A percentile compares a stretch with the other conserved stretches of the same genome.
Evolutionary conservation across 2,329 filamentous ascomycete genomes (phyloP).

Genomic region (Hymenoscyphus fraxineus): DNA sequence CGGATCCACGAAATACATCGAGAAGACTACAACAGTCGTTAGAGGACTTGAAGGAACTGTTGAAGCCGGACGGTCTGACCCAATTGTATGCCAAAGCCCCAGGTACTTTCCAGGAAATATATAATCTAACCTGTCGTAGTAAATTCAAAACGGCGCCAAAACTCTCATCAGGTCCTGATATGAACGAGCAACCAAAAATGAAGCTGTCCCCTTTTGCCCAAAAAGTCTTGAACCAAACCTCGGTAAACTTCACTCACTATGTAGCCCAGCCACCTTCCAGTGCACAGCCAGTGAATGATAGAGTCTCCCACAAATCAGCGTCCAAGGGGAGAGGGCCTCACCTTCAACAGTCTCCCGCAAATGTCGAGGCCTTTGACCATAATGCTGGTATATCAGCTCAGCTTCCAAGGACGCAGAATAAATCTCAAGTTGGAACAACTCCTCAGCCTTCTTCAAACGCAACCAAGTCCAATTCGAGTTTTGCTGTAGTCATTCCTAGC

Average conservation of each 20-base stretch:
- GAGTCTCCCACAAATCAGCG: background rate
- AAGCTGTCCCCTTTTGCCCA: constrained; percentile 33
- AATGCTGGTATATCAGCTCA: constrained; percentile 22
- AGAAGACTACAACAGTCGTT: constrained; percentile 67
- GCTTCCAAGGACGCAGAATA: constrained; percentile 6
- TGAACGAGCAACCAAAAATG: constrained; percentile 18
- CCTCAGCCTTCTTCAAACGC: constrained; percentile 37
- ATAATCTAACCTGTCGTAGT: constrained; percentile 36
- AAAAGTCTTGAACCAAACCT: constrained; percentile 33
- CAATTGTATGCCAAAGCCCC: constrained; percentile 41
- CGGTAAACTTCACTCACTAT: constrained; percentile 23
- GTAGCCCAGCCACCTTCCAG: background rate
- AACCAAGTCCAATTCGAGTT: constrained; percentile 36
- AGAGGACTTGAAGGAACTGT: constrained; percentile 68
- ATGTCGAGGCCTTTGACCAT: constrained; percentile 12
- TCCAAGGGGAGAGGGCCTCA: constrained; percentile 15
- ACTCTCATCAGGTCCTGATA: constrained; percentile 11
- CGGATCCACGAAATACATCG: constrained; percentile 53
- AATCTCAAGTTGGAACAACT: constrained; percentile 18
- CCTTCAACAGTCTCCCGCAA: constrained; percentile 6
- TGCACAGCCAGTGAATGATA: constrained; percentile 1
- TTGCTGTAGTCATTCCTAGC: constrained; percentile 29
- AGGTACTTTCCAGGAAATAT: background rate
- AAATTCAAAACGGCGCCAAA: constrained; percentile 54
- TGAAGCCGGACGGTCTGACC: constrained; percentile 68